Evolutionary conservation across 805 yeast species (phyloP), one percentile per base, ranked within the genome.

Genomic region (Ogataea trehalophila): DNA sequence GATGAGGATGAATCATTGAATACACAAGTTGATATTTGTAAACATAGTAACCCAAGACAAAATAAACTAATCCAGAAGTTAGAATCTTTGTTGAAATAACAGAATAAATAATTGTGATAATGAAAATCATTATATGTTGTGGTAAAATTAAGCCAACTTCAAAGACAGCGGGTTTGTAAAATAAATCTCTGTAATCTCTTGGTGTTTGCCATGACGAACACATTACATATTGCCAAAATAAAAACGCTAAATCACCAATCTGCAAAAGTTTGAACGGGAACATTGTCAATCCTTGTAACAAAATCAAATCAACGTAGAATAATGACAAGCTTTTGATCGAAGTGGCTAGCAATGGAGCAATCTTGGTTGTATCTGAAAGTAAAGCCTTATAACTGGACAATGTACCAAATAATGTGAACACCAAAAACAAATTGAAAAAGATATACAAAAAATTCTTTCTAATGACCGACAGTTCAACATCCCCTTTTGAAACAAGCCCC

Each of bases 211-310:
- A 62, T 33, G 70, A 44, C 41, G 45, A 54, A 22, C 67, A 49
- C 63, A 65, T 35, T 50, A 71, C 47, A 62, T 73, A 58, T 64
- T 65, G 55, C 76, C 70, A 65, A 40, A 76, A 74, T 15, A 78
- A 57, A 22, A 74, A 55, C 5, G 72, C 67, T 34, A 80, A 67
- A 59, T 80, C 84, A 17, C 83, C 81, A 37, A 76, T 64, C 58
- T 80, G 85, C 14, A 79, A 65, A 38, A 79, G 65, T 45, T 77
- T 72, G 39, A 79, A 76, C 4, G 84, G 84, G 54, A 79, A 77
- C 81, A 80, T 77, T 1, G 81, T 80, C 44, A 80, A 57, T 0
- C 90, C 94, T 62, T 86, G 94, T 47, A 85, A 73, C 20, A 85
- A 69, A 49, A 85, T 85, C 65, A 79, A 70, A 58, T 79, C 80